Evolutionary conservation across 345 rosid species (phyloP).

Genomic region (Conringia planisiliqua): DNA sequence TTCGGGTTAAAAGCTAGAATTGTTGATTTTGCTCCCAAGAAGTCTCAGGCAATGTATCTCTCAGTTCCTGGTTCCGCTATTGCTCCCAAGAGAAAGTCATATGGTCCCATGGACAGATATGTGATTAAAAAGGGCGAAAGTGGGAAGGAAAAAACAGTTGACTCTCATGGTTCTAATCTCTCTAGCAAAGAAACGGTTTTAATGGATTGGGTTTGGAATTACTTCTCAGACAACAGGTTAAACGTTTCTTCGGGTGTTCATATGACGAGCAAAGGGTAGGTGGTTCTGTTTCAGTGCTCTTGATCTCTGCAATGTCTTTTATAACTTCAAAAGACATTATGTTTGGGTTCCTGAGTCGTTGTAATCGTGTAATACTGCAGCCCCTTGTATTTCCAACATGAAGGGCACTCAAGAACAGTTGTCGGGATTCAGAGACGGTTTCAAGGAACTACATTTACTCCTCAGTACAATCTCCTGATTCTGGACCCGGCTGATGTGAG

Average conservation of each 20-base stretch:
- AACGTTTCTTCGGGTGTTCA: slow-evolving; percentile 36
- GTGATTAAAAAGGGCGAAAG: slow-evolving; percentile 24
- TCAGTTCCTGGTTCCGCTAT: slow-evolving; percentile 62
- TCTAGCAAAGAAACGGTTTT: slow-evolving; percentile 46
- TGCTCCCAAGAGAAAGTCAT: slow-evolving; percentile 39
- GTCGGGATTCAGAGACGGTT: slow-evolving; percentile 65
- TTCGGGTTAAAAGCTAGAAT: slow-evolving; percentile 71
- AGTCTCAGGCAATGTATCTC: slow-evolving; percentile 44
- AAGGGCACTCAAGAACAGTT: slow-evolving; percentile 79
- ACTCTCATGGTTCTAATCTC: slow-evolving; percentile 4
- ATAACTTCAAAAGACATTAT: background rate
- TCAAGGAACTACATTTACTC: slow-evolving; percentile 37
- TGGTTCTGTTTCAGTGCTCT: slow-evolving; percentile 14
- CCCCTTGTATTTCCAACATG: slow-evolving; percentile 85
- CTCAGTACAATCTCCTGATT: slow-evolving; percentile 54
- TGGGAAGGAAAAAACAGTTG: slow-evolving; percentile 9
- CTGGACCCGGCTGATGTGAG: slow-evolving; percentile 76
- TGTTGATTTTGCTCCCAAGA: slow-evolving; percentile 72
- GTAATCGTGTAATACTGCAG: slow-evolving; percentile 34
- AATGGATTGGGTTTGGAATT: slow-evolving; percentile 80
- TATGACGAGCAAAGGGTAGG: slow-evolving; percentile 51
- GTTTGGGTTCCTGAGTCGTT: slow-evolving; percentile 7
- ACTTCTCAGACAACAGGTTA: slow-evolving; percentile 51
- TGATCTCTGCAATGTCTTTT: background rate
- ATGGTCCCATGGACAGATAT: slow-evolving; percentile 75